phyloP scores from a whole-genome alignment of 352 stramenopile genomes.

The Phytophthora citricola region DNA sequence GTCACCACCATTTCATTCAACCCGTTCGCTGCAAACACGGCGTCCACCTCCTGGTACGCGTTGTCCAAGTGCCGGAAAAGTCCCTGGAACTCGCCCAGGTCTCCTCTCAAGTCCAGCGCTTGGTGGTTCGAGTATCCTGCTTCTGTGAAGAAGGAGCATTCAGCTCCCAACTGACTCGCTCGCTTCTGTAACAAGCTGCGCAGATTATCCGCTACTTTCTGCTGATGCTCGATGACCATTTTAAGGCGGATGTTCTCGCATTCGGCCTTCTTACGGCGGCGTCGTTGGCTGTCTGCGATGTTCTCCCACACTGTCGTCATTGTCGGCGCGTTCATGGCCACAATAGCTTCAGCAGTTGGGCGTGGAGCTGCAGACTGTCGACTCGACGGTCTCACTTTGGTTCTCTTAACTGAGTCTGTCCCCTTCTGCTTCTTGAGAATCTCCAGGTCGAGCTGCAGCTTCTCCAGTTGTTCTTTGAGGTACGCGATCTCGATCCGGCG shows the following conservation, averaged over 20 bases:
- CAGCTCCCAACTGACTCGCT: constrained; percentile 24
- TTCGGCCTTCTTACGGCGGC: constrained; percentile 38
- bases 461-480: constrained; percentile 38
- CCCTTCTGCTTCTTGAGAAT: constrained; percentile 24
- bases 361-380: not conserved
- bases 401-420: not conserved
- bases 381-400: not conserved
- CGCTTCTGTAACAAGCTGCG: constrained; percentile 26
- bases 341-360: constrained; percentile 6
- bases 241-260: constrained; percentile 51
- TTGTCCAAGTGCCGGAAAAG: constrained; percentile 35
- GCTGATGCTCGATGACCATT: constrained; percentile 42
- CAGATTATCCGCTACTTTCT: constrained; percentile 24
- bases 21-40: constrained; percentile 33
- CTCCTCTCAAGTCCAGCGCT: constrained; percentile 17
- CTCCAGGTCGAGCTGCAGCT: constrained; percentile 40
- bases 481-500: constrained; percentile 50
- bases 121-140: constrained; percentile 12
- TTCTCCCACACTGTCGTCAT: constrained; percentile 31
- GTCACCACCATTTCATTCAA: constrained; percentile 34
- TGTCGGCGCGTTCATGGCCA: constrained; percentile 12
- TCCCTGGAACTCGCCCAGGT: constrained; percentile 31
- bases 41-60: constrained; percentile 33
- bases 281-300: constrained; percentile 38
- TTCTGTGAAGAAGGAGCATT: constrained; percentile 28